Evolutionary conservation across 1,284 basidiomycete genomes (phyloP).

Genomic region (Tremellales sp.): DNA sequence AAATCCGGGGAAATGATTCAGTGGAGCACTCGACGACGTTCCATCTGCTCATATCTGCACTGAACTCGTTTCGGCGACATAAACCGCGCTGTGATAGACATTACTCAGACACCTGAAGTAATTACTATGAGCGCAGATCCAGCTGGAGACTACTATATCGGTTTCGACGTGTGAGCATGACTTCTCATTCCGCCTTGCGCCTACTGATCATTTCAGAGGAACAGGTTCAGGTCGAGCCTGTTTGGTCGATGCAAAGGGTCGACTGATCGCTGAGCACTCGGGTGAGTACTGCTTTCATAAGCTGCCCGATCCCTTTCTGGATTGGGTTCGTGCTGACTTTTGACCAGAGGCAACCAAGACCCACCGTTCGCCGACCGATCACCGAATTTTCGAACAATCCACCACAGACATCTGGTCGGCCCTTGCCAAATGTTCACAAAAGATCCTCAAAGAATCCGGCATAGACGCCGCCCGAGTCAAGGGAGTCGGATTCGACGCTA

Average conservation of each 20-base stretch:
- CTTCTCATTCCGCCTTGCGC: background rate
- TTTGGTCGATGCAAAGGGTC: constrained; percentile 71
- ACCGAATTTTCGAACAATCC: constrained; percentile 79
- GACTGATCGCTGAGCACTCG: constrained; percentile 59
- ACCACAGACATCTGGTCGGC: constrained; percentile 81
- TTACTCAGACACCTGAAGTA: no score
- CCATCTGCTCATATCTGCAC: no score
- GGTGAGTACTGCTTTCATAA: constrained; percentile 18
- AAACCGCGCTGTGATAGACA: no score
- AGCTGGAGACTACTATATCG: constrained; percentile 52
- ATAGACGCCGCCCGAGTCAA: constrained; percentile 66
- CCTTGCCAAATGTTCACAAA: constrained; percentile 66
- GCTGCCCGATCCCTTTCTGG: background rate
- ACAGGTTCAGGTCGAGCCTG: constrained; percentile 90
- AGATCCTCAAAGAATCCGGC: constrained; percentile 61
- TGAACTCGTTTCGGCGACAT: no score
- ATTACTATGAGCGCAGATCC: constrained; percentile 10
- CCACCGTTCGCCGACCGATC: constrained; percentile 76
- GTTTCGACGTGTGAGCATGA: constrained; percentile 56
- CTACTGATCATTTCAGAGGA: constrained; percentile 53
- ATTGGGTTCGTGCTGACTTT: background rate
- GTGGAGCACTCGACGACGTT: no score
- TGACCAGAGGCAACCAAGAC: constrained; percentile 68
- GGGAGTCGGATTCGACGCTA: constrained; percentile 94
- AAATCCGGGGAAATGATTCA: no score